Evolutionary conservation across 2,329 filamentous ascomycete genomes (phyloP).

Genomic region (Cercospora canescens): DNA sequence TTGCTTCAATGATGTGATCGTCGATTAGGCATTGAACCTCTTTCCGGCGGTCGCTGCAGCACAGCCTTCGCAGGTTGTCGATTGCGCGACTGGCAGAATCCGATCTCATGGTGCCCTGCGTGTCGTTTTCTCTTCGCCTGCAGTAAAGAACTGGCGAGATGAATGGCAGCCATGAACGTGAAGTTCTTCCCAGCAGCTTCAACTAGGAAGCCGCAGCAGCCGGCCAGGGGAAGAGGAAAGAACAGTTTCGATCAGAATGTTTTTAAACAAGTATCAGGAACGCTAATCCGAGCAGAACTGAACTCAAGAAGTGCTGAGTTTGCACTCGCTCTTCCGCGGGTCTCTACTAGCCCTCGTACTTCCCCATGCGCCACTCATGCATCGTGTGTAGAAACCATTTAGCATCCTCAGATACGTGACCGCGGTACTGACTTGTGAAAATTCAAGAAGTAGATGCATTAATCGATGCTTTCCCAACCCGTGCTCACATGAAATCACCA

Average conservation of each 20-base stretch:
- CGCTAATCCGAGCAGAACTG: constrained; percentile 8
- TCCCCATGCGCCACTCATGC: background rate
- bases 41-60: background rate
- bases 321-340: constrained; percentile 3
- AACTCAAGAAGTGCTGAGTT: constrained; percentile 2
- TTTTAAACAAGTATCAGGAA: constrained; percentile 2
- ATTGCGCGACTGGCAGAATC: background rate
- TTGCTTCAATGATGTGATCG: background rate
- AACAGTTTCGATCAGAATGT: background rate
- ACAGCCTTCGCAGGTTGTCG: background rate
- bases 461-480: background rate
- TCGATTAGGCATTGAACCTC: background rate
- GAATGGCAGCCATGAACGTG: background rate
- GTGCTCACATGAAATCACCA: constrained; percentile 17
- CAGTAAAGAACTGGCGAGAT: no score
- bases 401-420: background rate
- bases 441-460: background rate
- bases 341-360: background rate
- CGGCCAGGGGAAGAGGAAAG: background rate
- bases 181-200: background rate
- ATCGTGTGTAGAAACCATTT: background rate
- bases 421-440: background rate
- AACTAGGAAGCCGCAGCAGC: background rate
- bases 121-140: no score
- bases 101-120: background rate